Base-by-base conservation (phyloP, 345 rosid genomes). In the rapeseed (Brassica napus) region DNA sequence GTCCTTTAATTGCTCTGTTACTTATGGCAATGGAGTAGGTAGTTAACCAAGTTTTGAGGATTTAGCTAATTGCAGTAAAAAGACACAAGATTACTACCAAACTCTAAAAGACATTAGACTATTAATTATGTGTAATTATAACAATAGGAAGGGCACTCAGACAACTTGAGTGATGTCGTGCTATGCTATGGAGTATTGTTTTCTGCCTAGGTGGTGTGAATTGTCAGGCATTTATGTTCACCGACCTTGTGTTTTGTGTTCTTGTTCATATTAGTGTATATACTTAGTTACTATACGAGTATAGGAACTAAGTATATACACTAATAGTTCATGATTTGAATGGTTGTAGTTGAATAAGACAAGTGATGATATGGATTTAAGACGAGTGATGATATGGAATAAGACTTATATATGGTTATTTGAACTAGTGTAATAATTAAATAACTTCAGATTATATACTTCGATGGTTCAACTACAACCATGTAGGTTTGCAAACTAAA, bases 1-100 rank as follows among this genome's bases (percentile, higher is more conserved):
- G 71, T 73, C 78, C 71, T 68, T 68, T 79, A 61, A 79, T 60
- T 73, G 65, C 69, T 72, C 81, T 72, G 2, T 16, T 16, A 4
- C 60, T 54, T 58, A 44, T 16, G 60, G 10, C 39, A 15, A 44
- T n/a, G 23, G 42, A 71, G 59, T 28, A 2, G 6, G 10, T 67
- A 24, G 28, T 73, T 79, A 67, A 32, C 31, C 0, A 59, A 10
- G 62, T 71, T 65, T 66, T 42, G 2, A 23, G 72, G 52, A 21
- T 65, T 66, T 71, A 5, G 57, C 39, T 62, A 35, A 62, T 34
- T 65, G 8, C 58, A 35, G 7, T 69, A 10, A 75, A 8, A 28
- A 28, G 31, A 28, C 31, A 28, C 31, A 3, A 28, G 31, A 28
- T 4, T 28, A 28, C 31, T 28, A 28, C 4, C 31, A 28, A 14